Conservation (phyloP, 2,329 filamentous ascomycete genomes). For the Scedosporium apiospermum region DNA sequence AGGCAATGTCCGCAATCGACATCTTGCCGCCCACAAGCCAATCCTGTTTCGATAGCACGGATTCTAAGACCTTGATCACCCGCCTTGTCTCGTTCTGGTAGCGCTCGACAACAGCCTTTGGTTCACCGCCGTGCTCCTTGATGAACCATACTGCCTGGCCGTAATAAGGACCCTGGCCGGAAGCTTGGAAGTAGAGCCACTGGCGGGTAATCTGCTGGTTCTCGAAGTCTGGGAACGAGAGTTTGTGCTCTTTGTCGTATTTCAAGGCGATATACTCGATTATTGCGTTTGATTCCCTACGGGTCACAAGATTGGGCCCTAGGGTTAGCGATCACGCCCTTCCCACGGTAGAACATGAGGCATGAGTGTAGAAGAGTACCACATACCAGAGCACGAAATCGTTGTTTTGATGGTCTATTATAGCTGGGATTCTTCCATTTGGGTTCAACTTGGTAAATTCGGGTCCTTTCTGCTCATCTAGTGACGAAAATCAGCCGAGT, state of each 20-base stretch:
- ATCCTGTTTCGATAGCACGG: conserved; percentile 21
- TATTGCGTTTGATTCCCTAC: conserved; percentile 18
- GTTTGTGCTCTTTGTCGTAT: conserved; percentile 16
- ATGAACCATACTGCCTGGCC: conserved; percentile 23
- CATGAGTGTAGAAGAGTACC: too few species aligned
- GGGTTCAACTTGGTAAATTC: too few species aligned
- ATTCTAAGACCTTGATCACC: conserved; percentile 21
- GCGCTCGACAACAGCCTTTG: conserved; percentile 19
- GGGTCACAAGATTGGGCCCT: too few species aligned
- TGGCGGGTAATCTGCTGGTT: conserved; percentile 9
- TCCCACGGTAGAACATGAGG: too few species aligned
- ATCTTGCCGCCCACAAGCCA: conserved; percentile 25
- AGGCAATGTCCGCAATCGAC: conserved; percentile 22
- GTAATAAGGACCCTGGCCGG: conserved; percentile 26
- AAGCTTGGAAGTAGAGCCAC: conserved; percentile 13
- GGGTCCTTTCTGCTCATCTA: too few species aligned
- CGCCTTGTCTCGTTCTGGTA: conserved; percentile 21
- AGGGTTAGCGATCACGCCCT: too few species aligned
- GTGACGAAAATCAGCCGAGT: too few species aligned
- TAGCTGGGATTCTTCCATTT: too few species aligned
- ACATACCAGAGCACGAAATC: too few species aligned
- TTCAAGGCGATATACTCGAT: conserved; percentile 16
- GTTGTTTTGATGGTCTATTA: too few species aligned
- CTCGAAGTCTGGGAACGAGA: conserved; percentile 9
- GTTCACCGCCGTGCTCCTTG: conserved; percentile 17